Evolutionary conservation across 176 grass and related monocot genomes (phyloP).

Genomic region (Eremochloa ophiuroides): DNA sequence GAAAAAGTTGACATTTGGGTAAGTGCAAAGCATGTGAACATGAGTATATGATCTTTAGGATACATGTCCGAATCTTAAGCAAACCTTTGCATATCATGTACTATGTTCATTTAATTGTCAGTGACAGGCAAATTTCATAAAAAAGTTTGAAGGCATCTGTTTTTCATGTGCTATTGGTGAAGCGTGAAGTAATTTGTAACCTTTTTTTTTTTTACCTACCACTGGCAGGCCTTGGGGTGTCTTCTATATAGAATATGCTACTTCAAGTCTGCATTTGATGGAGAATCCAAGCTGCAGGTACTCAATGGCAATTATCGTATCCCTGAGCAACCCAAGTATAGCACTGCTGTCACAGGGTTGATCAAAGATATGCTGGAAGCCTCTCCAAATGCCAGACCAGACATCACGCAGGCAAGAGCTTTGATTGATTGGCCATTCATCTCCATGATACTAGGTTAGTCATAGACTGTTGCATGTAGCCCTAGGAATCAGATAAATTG

Average conservation of each 20-base stretch:
- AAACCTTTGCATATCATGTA: neutral
- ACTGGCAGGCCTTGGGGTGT: conserved; percentile 70
- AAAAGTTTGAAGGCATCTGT: neutral
- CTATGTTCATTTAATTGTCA: conserved; percentile 3
- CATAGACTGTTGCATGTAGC: conserved; percentile 48
- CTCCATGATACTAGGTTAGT: conserved; percentile 63
- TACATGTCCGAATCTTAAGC: neutral
- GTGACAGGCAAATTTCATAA: neutral
- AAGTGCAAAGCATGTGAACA: conserved; percentile 24
- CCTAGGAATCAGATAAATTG: conserved; percentile 30
- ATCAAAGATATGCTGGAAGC: conserved; percentile 74
- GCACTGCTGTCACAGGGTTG: conserved; percentile 33
- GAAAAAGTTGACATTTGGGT: conserved; percentile 93
- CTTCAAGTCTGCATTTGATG: conserved; percentile 83
- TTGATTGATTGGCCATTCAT: conserved; percentile 63
- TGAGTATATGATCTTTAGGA: conserved; percentile 2
- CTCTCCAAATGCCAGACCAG: conserved; percentile 67
- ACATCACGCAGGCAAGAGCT: conserved; percentile 81
- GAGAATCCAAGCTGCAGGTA: conserved; percentile 87
- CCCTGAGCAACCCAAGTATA: conserved; percentile 69
- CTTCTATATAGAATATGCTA: conserved; percentile 91
- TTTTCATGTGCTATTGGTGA: conserved; percentile 13
- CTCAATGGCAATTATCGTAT: conserved; percentile 88
- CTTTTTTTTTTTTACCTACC: neutral
- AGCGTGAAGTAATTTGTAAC: conserved; percentile 3